A percentile compares a stretch with the other conserved stretches of the same genome.
phyloP scores from a whole-genome alignment of 129 eudicot genomes.

The Chrysanthemum makinoi region DNA sequence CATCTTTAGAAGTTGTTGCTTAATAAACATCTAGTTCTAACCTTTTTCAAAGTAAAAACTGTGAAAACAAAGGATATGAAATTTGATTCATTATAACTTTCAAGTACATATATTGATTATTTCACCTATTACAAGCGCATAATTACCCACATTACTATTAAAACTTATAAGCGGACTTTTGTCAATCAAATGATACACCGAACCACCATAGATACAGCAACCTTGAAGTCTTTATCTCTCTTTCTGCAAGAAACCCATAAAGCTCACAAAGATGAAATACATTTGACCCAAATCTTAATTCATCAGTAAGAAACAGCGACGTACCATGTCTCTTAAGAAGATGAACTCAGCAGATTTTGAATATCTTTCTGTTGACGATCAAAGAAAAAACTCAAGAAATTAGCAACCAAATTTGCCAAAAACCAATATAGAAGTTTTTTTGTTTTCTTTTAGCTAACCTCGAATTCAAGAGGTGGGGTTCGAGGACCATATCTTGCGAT shows the following conservation, averaged over 20 bases:
- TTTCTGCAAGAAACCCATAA: conserved; percentile 14
- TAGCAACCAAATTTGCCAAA: not conserved
- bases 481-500: conserved; percentile 71
- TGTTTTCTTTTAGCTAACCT: conserved; percentile 41
- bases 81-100: not conserved
- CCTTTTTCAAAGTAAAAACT: too few species aligned
- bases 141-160: conserved; percentile 11
- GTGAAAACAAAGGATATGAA: too few species aligned
- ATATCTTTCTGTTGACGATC: conserved; percentile 47
- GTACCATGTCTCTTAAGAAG: conserved; percentile 42
- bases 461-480: conserved; percentile 77
- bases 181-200: not conserved
- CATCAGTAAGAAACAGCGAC: not conserved
- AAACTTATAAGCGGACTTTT: conserved; percentile 11
- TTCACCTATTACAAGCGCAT: conserved; percentile 22
- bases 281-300: conserved; percentile 16
- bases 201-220: conserved; percentile 12
- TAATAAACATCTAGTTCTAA: too few species aligned
- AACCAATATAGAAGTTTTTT: not conserved
- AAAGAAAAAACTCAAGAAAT: conserved; percentile 22
- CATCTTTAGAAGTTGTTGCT: too few species aligned
- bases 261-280: not conserved
- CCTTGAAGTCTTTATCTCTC: not conserved
- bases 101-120: conserved; percentile 21
- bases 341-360: conserved; percentile 47